Evolutionary conservation across 306 rosid species (phyloP), one percentile per base, ranked within the genome.

Genomic region (Ammopiptanthus mongolicus): DNA sequence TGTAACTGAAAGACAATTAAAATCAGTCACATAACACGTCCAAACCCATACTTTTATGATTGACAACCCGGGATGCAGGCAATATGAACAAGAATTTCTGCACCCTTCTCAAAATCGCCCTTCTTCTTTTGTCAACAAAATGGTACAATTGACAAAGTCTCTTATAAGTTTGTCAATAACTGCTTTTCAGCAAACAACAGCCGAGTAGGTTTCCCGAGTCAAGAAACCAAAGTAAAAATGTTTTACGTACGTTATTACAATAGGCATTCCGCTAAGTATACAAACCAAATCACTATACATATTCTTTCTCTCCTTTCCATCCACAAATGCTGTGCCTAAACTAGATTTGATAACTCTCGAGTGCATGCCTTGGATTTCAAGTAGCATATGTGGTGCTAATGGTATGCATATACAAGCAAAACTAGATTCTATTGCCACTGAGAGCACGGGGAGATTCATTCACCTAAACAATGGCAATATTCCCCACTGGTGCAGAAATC

Each of bases 401-500:
- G 76, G 71, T 80, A 75, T 75, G 65, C 81, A 75, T 75, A 81
- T 81, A 75, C 77, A 75, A 37, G 69, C 62, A 76, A 73, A 83
- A 82, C 71, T 81, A 42, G 41, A 71, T 72, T 77, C 23, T 78
- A 76, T 31, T 59, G 80, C 84, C 76, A 37, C 42, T 63, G 25
- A 70, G 59, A 33, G 31, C 15, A 51, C 74, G 19, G 31, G 18
- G 70, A 76, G 61, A 66, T 69, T 65, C 21, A 50, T 65, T 87
- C 87, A 92, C 67, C 82, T 86, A 71, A 78, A 78, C 73, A 83
- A 64, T 64, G 98, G 98, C 81, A 91, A 78, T 77, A 91, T 57
- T 70, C 98, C 98, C 98, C 97, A 95, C 79, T 91, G 97, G 86
- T 95, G 98, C 70, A 95, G 89, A 66, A 95, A 95, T 14, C 98